phyloP scores from a whole-genome alignment of 805 yeast genomes.

The Yamadazyma nakazawae region DNA sequence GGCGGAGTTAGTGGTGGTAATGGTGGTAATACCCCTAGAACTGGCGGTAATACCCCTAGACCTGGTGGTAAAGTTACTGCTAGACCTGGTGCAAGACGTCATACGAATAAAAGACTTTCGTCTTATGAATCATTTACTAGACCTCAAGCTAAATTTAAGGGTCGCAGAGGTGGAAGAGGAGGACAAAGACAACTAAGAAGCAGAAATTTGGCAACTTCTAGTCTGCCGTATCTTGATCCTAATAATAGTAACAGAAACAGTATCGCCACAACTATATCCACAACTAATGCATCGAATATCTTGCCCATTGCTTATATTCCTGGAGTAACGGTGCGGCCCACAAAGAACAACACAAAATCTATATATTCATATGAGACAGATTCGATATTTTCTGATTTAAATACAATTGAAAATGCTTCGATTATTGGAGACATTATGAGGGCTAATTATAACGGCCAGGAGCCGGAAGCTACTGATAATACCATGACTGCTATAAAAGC shows the following conservation, averaged over 20 bases:
- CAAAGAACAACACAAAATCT: constrained; percentile 41
- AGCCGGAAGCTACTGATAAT: constrained; percentile 14
- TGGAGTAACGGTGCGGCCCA: constrained; percentile 72
- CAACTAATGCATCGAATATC: constrained; percentile 81
- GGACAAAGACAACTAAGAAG: constrained; percentile 17
- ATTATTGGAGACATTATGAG: constrained; percentile 38
- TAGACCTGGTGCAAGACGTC: background rate
- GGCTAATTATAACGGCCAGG: constrained; percentile 17
- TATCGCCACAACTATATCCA: constrained; percentile 58
- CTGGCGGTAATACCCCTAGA: background rate
- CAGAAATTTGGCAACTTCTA: constrained; percentile 10
- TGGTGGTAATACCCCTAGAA: background rate
- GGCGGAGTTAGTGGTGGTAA: background rate
- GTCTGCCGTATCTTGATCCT: constrained; percentile 19
- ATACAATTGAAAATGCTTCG: constrained; percentile 46
- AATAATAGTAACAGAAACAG: constrained; percentile 27
- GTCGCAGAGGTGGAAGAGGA: constrained; percentile 15
- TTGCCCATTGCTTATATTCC: constrained; percentile 93
- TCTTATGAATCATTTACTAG: constrained; percentile 45
- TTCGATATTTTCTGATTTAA: constrained; percentile 41
- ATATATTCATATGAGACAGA: constrained; percentile 43
- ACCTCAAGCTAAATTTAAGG: constrained; percentile 25
- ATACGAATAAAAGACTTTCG: constrained; percentile 25
- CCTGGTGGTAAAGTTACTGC: background rate
- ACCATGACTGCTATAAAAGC: constrained; percentile 73